Base-by-base conservation (phyloP, 345 rosid genomes). In the Hypericum androsaemum region DNA sequence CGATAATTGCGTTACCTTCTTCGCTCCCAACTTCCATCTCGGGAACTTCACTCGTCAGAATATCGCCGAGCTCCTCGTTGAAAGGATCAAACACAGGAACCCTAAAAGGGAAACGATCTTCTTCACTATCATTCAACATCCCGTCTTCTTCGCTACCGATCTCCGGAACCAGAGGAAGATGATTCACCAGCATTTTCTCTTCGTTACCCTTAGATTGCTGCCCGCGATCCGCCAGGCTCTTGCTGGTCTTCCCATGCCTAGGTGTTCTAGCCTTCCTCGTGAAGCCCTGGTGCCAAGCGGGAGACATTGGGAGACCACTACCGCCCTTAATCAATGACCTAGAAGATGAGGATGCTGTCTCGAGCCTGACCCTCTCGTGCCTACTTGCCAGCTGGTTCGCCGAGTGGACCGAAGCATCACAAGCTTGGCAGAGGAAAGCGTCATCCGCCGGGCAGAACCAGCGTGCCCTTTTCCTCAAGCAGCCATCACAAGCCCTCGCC, bases 391-490 rank as follows among this genome's bases (percentile, higher is more conserved):
- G 56, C 58, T 55, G 81, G 69, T 84, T 81, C 0, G 88, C 85
- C 0, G 88, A 79, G 68, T 81, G 88, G 45, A 84, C 77, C 0
- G 83, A 77, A 5, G 78, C 49, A 63, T 81, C 88, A 41, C 94
- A 84, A 32, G 50, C 64, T 52, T 77, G 85, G 74, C 94, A 84
- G 42, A 84, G 80, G 54, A 84, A 84, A 39, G 94, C 88, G 35
- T 77, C 85, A 9, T 84, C 88, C 0, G 85, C 80, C 0, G 69
- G 68, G 8, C 94, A 81, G 50, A 64, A 81, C 83, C 85, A 79
- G 12, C 77, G 69, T 7, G 88, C 88, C 37, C 77, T 72, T 57
- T 61, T 65, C 6, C 50, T 60, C 41, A 69, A n/a, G 53, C 89
- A 82, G 42, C 71, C 70, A 15, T 73, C 79, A 57, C 89, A 82